These are phyloP conservation scores for Globisporangium cylindrosporum DNA, from an alignment of 352 stramenopile species.

Conservation along the genomic window DNA sequence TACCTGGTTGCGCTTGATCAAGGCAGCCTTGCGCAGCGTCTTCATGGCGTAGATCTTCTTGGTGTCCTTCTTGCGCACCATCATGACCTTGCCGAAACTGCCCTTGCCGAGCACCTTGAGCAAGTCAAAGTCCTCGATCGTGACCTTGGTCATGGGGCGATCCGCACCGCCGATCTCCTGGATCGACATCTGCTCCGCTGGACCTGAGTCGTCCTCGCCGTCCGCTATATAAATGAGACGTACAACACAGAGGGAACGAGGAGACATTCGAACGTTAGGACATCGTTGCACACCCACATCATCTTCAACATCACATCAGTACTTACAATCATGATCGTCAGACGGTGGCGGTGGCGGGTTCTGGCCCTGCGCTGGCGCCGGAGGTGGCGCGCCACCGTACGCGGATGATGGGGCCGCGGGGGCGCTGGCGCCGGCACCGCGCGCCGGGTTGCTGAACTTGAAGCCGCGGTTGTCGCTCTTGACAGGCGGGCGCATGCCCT, in stretches of 20 bases:
- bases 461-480: slow-evolving; percentile 85
- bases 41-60: slow-evolving; percentile 96
- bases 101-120: slow-evolving; percentile 95
- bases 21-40: slow-evolving; percentile 89
- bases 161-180: slow-evolving; percentile 74
- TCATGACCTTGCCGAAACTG: slow-evolving; percentile 95
- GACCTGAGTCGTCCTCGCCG: slow-evolving; percentile 76
- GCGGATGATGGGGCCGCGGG: slow-evolving; percentile 58
- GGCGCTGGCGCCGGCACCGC: slow-evolving; percentile 69
- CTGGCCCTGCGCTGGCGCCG: slow-evolving; percentile 18
- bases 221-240: slow-evolving; percentile 40
- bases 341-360: slow-evolving; percentile 8
- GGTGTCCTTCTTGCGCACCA: slow-evolving; percentile 93
- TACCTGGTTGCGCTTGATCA: slow-evolving; percentile 93
- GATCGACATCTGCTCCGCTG: slow-evolving; percentile 76
- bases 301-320: not conserved
- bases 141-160: slow-evolving; percentile 76
- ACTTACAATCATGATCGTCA: slow-evolving; percentile 68
- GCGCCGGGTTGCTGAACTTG: slow-evolving; percentile 59
- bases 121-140: slow-evolving; percentile 91
- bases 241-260: slow-evolving; percentile 15
- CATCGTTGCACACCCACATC: not conserved
- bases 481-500: slow-evolving; percentile 62
- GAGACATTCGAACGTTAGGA: not conserved
- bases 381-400: slow-evolving; percentile 11